A percentile compares a stretch with the other conserved stretches of the same genome.
Evolutionary conservation across 129 eudicot species (phyloP).

Genomic region (Chrysanthemum makinoi): DNA sequence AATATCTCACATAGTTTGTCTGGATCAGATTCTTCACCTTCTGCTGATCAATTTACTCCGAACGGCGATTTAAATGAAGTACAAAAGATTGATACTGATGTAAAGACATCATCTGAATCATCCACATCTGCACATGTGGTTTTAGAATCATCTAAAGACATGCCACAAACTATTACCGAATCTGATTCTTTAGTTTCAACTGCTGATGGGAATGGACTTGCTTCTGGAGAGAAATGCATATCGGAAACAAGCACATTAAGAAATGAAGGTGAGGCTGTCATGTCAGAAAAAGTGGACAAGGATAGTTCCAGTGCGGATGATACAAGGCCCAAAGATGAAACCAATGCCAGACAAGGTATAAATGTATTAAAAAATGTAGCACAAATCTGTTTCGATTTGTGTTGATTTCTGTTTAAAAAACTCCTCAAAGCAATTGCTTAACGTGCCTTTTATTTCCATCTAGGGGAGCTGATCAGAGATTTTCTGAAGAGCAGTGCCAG

Average conservation of each 20-base stretch:
- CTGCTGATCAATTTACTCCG: conserved; percentile 26
- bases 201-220: conserved; percentile 57
- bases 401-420: conserved; percentile 11
- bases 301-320: conserved; percentile 23
- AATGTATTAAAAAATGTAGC: conserved; percentile 5
- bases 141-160: conserved; percentile 39
- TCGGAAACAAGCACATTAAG: conserved; percentile 43
- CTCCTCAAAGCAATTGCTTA: conserved; percentile 16
- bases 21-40: conserved; percentile 31
- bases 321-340: conserved; percentile 32
- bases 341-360: conserved; percentile 62
- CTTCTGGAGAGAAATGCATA: conserved; percentile 69
- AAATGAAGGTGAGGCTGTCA: conserved; percentile 66
- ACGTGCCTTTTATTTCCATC: conserved; percentile 23
- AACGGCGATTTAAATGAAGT: conserved; percentile 27
- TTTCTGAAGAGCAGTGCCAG: conserved; percentile 81
- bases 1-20: conserved; percentile 19
- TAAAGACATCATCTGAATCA: conserved; percentile 21
- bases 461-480: conserved; percentile 67
- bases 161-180: conserved; percentile 30
- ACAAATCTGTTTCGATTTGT: conserved; percentile 2
- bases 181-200: conserved; percentile 49
- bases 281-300: conserved; percentile 48
- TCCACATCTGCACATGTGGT: conserved; percentile 27
- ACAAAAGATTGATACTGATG: conserved; percentile 25